Base-by-base conservation (phyloP, 2,329 filamentous ascomycete genomes). In the Arthrinium phaeospermum region DNA sequence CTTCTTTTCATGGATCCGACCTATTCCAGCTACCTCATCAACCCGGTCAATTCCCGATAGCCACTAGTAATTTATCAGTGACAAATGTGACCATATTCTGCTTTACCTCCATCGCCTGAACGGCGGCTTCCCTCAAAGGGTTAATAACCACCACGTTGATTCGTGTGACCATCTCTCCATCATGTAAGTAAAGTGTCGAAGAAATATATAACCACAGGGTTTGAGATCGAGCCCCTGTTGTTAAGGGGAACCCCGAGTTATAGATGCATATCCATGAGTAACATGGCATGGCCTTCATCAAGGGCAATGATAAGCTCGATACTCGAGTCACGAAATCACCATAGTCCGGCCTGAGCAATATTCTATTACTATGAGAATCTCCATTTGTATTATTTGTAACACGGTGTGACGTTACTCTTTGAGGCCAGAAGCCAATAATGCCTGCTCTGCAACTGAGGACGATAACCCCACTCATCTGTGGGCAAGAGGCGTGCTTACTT, bases 201-300 rank as follows among this genome's bases (percentile, higher is more conserved):
- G n/a, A n/a, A n/a, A n/a, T 72, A 74, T 16, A 76, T 78, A 8
- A 53, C 80, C 13, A 72, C 71, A 0, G 76, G 77, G 12, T 73
- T 79, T 44, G 71, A 75, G 70, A 71, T 70, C 4, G 74, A 77
- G 57, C 75, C 4, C 71, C 74, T 30, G 51, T 74, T 5, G 72
- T 80, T 5, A 73, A 70, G 71, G 51, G 75, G n/a, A n/a, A 80
- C 49, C 70, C 70, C 7, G 73, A 75, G 49, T 76, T 76, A 46
- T 80, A 75, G 78, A 71, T 73, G 46, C 70, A 73, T 19, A 78
- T 78, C 72, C 45, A 79, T 12, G 71, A 75, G 30, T 6, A 61
- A 6, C 14, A 7, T 22, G 27, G 6, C 6, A 34, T 34, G 19
- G 53, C 37, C 14, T 16, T 61, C 16, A 37, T 61, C 16, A 61